A percentile compares a stretch with the other conserved stretches of the same genome.
phyloP scores from a whole-genome alignment of 352 stramenopile genomes.

The Pythium chondricola region DNA sequence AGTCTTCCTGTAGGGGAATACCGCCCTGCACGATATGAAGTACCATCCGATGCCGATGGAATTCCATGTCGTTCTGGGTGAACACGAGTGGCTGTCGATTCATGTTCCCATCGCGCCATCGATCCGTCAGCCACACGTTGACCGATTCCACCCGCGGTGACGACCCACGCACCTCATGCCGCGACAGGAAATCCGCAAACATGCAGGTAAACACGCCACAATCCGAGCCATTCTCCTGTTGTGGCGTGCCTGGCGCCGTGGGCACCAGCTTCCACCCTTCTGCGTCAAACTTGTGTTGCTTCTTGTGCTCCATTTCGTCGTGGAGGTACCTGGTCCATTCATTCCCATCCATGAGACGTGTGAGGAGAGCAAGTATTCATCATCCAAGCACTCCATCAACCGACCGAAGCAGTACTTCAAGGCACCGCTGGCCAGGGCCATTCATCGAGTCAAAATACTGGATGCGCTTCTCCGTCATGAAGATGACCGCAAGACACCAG shows the following conservation, averaged over 20 bases:
- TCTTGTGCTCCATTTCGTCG: constrained; percentile 84
- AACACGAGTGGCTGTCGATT: constrained; percentile 50
- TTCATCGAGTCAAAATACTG: constrained; percentile 87
- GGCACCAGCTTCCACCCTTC: constrained; percentile 63
- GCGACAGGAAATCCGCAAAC: constrained; percentile 76
- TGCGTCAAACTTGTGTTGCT: constrained; percentile 53
- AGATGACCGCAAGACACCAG: constrained; percentile 84
- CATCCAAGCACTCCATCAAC: too few relatives aligned
- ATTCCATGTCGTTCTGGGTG: constrained; percentile 78
- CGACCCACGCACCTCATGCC: constrained; percentile 37
- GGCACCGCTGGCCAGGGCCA: constrained; percentile 53
- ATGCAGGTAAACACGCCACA: constrained; percentile 86
- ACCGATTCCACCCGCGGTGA: too few relatives aligned
- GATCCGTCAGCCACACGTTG: too few relatives aligned
- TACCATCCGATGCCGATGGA: constrained; percentile 79
- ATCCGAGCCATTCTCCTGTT: constrained; percentile 79
- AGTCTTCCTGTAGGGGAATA: constrained; percentile 59
- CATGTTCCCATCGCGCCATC: too few relatives aligned
- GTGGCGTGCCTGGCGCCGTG: constrained; percentile 50
- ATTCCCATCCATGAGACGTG: too few relatives aligned
- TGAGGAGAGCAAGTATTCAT: too few relatives aligned
- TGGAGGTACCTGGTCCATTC: constrained; percentile 81
- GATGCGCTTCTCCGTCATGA: constrained; percentile 85
- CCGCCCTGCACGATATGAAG: constrained; percentile 59
- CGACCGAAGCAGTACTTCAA: constrained; percentile 63